A percentile compares a stretch with the other conserved stretches of the same genome.
These are phyloP conservation scores for Thermothielavioides terrestris DNA, from an alignment of 495 filamentous ascomycete species.

Conservation along the genomic window DNA sequence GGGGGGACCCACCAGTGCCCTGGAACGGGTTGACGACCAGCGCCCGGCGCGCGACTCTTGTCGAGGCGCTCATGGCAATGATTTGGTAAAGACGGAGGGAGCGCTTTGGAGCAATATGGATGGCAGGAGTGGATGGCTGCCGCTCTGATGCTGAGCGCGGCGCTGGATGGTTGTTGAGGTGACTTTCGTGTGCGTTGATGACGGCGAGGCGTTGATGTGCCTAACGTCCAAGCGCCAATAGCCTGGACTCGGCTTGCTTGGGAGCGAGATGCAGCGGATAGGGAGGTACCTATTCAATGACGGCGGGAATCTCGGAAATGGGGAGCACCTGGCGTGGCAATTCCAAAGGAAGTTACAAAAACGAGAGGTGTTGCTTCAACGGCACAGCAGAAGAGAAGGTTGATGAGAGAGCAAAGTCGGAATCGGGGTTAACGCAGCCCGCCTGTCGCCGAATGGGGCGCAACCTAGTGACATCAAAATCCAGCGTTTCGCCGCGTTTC, in stretches of 20 bases:
- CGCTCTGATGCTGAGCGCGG: too few relatives aligned
- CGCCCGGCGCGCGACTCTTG: slow-evolving; percentile 50
- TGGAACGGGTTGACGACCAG: slow-evolving; percentile 47
- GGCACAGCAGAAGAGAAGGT: too few relatives aligned
- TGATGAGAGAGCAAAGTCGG: not conserved
- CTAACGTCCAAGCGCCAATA: not conserved
- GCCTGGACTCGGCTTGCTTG: too few relatives aligned
- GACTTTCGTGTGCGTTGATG: slow-evolving; percentile 1
- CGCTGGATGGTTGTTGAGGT: too few relatives aligned
- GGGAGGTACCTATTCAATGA: not conserved
- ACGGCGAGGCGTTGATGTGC: not conserved
- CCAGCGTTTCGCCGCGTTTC: slow-evolving; percentile 14
- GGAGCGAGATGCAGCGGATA: not conserved
- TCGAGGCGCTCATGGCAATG: slow-evolving; percentile 51
- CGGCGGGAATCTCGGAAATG: slow-evolving; percentile 2
- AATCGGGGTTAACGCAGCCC: too few relatives aligned
- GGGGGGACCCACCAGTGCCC: slow-evolving; percentile 28
- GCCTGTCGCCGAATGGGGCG: slow-evolving; percentile 9
- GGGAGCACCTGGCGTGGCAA: not conserved
- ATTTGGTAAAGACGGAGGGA: not conserved
- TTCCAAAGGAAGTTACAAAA: too few relatives aligned
- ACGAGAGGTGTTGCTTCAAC: too few relatives aligned
- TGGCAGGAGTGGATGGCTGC: not conserved
- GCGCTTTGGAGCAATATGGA: not conserved
- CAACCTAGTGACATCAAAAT: slow-evolving; percentile 21